phyloP scores from a whole-genome alignment of 495 filamentous ascomycete species.

The Aspergillus campestris region DNA sequence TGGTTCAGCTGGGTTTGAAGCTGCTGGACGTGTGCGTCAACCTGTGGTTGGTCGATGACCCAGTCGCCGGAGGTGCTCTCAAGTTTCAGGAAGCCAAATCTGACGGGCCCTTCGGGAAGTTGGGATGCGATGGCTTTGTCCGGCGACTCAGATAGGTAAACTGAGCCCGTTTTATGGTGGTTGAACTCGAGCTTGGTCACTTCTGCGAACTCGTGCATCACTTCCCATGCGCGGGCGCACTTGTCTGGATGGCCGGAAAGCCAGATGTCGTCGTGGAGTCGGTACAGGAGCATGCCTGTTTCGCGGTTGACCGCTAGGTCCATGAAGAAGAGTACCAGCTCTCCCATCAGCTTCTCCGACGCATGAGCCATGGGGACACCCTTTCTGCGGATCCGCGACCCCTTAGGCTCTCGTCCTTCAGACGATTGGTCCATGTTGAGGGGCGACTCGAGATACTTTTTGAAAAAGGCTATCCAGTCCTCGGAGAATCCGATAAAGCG shows the following conservation, averaged over 20 bases:
- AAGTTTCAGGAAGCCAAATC: slow-evolving; percentile 19
- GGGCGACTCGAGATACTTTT: slow-evolving; percentile 45
- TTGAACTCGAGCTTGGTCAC: slow-evolving; percentile 46
- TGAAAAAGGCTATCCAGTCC: slow-evolving; percentile 49
- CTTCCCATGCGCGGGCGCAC: slow-evolving; percentile 45
- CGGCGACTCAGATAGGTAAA: slow-evolving; percentile 22
- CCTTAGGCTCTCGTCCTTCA: slow-evolving; percentile 10
- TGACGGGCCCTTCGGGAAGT: slow-evolving; percentile 14
- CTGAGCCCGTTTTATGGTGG: slow-evolving; percentile 43
- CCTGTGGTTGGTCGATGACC: slow-evolving; percentile 44
- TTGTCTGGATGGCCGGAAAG: slow-evolving; percentile 41
- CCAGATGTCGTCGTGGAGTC: slow-evolving; percentile 55
- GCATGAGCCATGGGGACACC: slow-evolving; percentile 48
- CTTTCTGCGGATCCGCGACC: slow-evolving; percentile 33
- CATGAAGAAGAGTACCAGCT: slow-evolving; percentile 49
- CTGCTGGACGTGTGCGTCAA: slow-evolving; percentile 46
- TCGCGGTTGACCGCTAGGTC: slow-evolving; percentile 50
- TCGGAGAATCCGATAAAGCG: slow-evolving; percentile 44
- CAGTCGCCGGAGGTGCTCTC: slow-evolving; percentile 10
- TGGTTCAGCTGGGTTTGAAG: slow-evolving; percentile 43
- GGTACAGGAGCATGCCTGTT: slow-evolving; percentile 42
- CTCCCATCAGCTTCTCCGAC: slow-evolving; percentile 44
- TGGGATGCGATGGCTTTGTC: slow-evolving; percentile 1
- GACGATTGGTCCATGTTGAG: slow-evolving; percentile 36
- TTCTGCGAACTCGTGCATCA: slow-evolving; percentile 38